Percentiles rank a stretch among this genome's conserved stretches.
Evolutionary conservation across 2,329 filamentous ascomycete species (phyloP).

Genomic region (Chaetomiaceae sp.): DNA sequence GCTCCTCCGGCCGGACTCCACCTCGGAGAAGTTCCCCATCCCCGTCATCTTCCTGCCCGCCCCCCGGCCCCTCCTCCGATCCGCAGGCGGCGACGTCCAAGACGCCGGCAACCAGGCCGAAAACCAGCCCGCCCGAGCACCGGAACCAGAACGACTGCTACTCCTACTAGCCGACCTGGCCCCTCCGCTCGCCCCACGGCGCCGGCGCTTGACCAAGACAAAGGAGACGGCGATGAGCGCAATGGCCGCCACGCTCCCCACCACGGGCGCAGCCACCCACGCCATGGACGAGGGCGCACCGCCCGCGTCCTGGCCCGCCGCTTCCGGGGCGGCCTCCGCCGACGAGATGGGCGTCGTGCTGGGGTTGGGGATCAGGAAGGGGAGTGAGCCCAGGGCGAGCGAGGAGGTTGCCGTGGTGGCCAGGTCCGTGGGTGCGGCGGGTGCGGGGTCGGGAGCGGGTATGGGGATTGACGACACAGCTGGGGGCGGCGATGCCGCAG

Average conservation of each 20-base stretch:
- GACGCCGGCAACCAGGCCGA: slow-evolving; percentile 18
- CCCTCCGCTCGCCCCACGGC: slow-evolving; percentile 11
- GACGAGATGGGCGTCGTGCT: slow-evolving; percentile 5
- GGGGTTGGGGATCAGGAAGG: slow-evolving; percentile 8
- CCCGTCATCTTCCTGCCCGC: slow-evolving; percentile 6
- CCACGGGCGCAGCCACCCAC: slow-evolving; percentile 35
- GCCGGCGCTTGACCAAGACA: slow-evolving; percentile 31
- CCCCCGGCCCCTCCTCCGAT: not conserved
- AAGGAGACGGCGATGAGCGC: slow-evolving; percentile 32
- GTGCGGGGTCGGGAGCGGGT: not conserved
- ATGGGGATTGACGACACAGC: not conserved
- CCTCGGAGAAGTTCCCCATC: slow-evolving; percentile 25
- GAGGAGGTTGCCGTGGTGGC: not conserved
- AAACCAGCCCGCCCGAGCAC: slow-evolving; percentile 13
- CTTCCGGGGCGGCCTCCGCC: not conserved
- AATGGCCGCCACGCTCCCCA: slow-evolving; percentile 33
- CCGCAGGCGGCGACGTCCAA: not conserved
- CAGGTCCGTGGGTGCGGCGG: not conserved
- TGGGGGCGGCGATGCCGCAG: not conserved
- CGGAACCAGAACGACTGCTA: not conserved
- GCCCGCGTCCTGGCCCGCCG: not conserved
- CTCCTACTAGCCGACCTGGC: not conserved
- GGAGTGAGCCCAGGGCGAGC: not conserved
- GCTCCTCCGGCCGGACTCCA: slow-evolving; percentile 11
- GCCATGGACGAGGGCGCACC: slow-evolving; percentile 20